Conservation (phyloP, 176 grass and related monocot genomes). For the Carex myosuroides region DNA sequence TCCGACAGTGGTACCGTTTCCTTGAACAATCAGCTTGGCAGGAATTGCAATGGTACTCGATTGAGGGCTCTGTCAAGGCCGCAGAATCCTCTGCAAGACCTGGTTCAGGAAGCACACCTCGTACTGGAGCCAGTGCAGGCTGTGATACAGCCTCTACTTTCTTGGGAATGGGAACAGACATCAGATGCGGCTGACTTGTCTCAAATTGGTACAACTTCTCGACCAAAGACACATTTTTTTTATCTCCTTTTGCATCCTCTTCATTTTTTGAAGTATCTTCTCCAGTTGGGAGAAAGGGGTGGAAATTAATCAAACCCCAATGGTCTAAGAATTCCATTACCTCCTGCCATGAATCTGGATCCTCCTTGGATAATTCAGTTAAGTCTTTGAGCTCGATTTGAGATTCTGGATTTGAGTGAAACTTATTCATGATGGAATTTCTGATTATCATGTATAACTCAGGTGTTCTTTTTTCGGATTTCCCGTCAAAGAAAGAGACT, state of each 20-base stretch:
- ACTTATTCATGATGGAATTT: conserved; percentile 87
- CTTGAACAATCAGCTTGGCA: conserved; percentile 95
- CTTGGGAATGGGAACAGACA: conserved; percentile 39
- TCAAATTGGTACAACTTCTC: conserved; percentile 85
- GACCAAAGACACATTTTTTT: conserved; percentile 45
- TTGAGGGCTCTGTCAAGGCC: conserved; percentile 61
- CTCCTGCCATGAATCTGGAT: conserved; percentile 60
- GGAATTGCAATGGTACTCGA: conserved; percentile 97
- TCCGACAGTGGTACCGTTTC: conserved; percentile 87
- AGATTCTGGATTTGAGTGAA: conserved; percentile 70
- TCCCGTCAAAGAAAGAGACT: conserved; percentile 81
- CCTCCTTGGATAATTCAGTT: conserved; percentile 53
- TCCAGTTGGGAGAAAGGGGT: conserved; percentile 64
- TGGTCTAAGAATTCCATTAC: conserved; percentile 87
- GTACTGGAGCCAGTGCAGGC: conserved; percentile 29
- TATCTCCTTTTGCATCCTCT: conserved; percentile 38
- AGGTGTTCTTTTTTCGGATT: conserved; percentile 79
- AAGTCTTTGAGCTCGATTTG: conserved; percentile 84
- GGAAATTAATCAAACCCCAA: conserved; percentile 96
- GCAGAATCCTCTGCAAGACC: conserved; percentile 55
- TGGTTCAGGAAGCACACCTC: conserved; percentile 59
- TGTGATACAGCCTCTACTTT: conserved; percentile 41
- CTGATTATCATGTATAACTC: conserved; percentile 72
- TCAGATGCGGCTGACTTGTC: conserved; percentile 50
- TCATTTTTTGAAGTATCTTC: conserved; percentile 27